Evolutionary conservation across 352 stramenopile species (phyloP).

Genomic region (Elongisporangium anandrum): DNA sequence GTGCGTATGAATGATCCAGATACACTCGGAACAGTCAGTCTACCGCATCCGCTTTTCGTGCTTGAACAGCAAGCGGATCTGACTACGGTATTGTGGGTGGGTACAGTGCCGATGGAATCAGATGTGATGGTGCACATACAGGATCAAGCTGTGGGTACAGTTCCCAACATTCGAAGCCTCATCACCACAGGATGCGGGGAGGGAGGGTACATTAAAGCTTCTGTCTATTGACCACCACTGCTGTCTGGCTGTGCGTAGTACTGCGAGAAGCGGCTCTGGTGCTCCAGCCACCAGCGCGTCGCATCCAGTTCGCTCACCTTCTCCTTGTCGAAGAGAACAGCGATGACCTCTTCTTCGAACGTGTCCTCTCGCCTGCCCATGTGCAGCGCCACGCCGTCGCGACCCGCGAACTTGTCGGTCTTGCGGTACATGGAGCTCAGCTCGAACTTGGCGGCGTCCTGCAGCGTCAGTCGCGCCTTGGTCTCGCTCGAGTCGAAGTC

Average conservation of each 20-base stretch:
- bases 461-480: slow-evolving; percentile 65
- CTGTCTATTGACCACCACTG: slow-evolving; percentile 2
- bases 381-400: slow-evolving; percentile 70
- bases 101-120: not conserved
- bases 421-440: slow-evolving; percentile 86
- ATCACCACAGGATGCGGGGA: not conserved
- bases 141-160: not conserved
- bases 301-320: slow-evolving; percentile 76
- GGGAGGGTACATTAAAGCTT: not conserved
- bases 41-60: not conserved
- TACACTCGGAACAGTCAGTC: not conserved
- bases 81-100: not conserved
- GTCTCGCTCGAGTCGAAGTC: slow-evolving; percentile 73
- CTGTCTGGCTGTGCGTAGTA: not conserved
- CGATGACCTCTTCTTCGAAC: slow-evolving; percentile 74
- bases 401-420: slow-evolving; percentile 67
- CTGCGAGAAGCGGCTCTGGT: slow-evolving; percentile 59
- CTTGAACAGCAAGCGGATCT: not conserved
- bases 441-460: slow-evolving; percentile 74
- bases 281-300: slow-evolving; percentile 63
- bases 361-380: slow-evolving; percentile 76
- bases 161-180: not conserved
- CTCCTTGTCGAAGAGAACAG: slow-evolving; percentile 81
- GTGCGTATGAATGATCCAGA: not conserved
- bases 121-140: not conserved